Percentiles rank a stretch among this genome's conserved stretches.
Evolutionary conservation across 2,329 filamentous ascomycete genomes (phyloP).

Genomic region (Parafenestella ontariensis): DNA sequence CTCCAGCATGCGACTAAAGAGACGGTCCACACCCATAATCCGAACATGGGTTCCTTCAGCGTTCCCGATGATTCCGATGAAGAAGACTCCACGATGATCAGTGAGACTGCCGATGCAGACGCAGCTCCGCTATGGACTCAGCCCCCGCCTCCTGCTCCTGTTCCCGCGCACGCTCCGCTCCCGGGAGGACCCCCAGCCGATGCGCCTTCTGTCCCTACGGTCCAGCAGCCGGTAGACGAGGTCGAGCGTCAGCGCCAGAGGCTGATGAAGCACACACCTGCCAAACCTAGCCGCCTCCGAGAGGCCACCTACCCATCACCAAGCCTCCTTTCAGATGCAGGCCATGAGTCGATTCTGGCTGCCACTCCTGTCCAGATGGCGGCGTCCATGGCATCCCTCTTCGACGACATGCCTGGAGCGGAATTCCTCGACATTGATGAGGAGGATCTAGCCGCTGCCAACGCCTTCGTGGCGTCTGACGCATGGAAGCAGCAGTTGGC

Average conservation of each 20-base stretch:
- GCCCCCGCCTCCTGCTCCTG: slow-evolving; percentile 44
- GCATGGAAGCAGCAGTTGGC: slow-evolving; percentile 21
- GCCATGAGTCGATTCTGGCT: slow-evolving; percentile 26
- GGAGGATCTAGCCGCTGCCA: slow-evolving; percentile 18
- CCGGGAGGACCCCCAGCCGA: slow-evolving; percentile 22
- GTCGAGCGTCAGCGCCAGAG: slow-evolving; percentile 38
- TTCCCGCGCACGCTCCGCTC: slow-evolving; percentile 43
- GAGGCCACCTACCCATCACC: slow-evolving; percentile 44
- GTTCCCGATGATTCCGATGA: slow-evolving; percentile 34
- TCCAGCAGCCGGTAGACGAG: slow-evolving; percentile 27
- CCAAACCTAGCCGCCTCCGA: slow-evolving; percentile 43
- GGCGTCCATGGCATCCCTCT: slow-evolving; percentile 11
- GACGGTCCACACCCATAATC: slow-evolving; percentile 11
- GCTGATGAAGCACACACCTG: slow-evolving; percentile 44
- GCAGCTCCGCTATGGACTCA: slow-evolving; percentile 40
- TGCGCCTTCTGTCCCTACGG: slow-evolving; percentile 4
- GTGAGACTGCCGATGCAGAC: slow-evolving; percentile 24
- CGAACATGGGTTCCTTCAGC: slow-evolving; percentile 26
- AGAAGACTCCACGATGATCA: slow-evolving; percentile 19
- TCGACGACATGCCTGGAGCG: slow-evolving; percentile 27
- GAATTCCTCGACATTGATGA: slow-evolving; percentile 27
- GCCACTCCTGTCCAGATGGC: slow-evolving; percentile 22
- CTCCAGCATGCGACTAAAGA: slow-evolving; percentile 20
- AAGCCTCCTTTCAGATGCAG: slow-evolving; percentile 36
- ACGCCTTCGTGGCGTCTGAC: slow-evolving; percentile 11